Base-by-base conservation (phyloP, 148 eudicot genomes). In the Rheum nobile region DNA sequence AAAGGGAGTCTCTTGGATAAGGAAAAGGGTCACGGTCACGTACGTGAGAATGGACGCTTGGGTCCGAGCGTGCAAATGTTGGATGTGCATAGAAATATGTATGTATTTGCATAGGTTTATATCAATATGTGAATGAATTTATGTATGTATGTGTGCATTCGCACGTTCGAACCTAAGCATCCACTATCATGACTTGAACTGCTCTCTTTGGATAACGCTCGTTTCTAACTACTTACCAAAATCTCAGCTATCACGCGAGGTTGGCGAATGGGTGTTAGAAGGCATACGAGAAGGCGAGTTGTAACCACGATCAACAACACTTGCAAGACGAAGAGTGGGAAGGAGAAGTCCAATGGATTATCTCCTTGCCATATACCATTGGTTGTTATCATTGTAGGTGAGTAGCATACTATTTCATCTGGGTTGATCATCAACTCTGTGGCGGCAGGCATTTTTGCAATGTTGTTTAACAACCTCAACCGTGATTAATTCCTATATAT, bases 341-440 rank as follows among this genome's bases (percentile, higher is more conserved):
- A 41, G 29, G 84, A 28, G 52, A 24, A 82, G 1, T 44, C 31
- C 21, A 82, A 3, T 6, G 84, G 84, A 29, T 61, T 29, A 17
- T 82, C 84, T 0, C 68, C 43, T 32, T 71, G 76, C 61, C 59
- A 81, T n/a, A 81, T 38, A 13, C 84, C 84, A 24, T 81, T 75
- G 4, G 84, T 41, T 17, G 57, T 44, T 28, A 43, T 43, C 74
- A 41, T 41, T 6, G 54, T 47, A 26, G 74, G 74, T 6, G 70
- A 65, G 39, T 65, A 65, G 16, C 70, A 65, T 4, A 65, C 22
- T 65, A 65, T 65, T 19, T 65, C 39, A 65, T 34, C 4, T 0
- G 70, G 70, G 32, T 65, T 17, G 17, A 21, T 17, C 41, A 65
- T 6, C 21, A 34, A 14, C 3, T 65, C 70, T 13, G 16, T 34